A percentile compares a stretch with the other conserved stretches of the same genome.
Evolutionary conservation across 1,284 basidiomycete genomes (phyloP).

Genomic region (Xanthoconium separans): DNA sequence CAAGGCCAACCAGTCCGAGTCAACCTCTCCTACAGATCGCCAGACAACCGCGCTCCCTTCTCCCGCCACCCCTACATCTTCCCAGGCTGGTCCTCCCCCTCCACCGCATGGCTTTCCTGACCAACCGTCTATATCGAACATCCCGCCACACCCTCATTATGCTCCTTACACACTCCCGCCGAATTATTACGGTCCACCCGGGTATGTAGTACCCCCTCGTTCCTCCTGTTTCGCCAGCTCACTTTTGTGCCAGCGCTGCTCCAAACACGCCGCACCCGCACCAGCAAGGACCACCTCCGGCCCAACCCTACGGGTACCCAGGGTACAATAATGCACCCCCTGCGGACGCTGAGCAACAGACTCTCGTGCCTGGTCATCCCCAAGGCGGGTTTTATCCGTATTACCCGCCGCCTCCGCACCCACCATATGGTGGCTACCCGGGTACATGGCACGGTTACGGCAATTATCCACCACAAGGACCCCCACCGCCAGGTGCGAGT

Average conservation of each 20-base stretch:
- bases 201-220: constrained; percentile 13
- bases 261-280: constrained; percentile 23
- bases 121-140: constrained; percentile 20
- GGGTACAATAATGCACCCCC: constrained; percentile 24
- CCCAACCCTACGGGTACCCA: constrained; percentile 29
- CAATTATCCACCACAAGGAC: constrained; percentile 25
- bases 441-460: constrained; percentile 27
- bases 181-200: constrained; percentile 27
- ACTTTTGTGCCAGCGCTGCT: constrained; percentile 18
- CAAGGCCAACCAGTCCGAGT: constrained; percentile 27
- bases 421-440: constrained; percentile 29
- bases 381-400: constrained; percentile 28
- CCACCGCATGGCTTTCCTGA: constrained; percentile 26
- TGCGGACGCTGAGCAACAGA: constrained; percentile 28
- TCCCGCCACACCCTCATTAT: constrained; percentile 29
- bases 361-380: constrained; percentile 13
- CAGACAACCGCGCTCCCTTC: constrained; percentile 29
- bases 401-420: constrained; percentile 26
- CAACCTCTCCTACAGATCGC: constrained; percentile 28
- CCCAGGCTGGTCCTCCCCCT: constrained; percentile 24
- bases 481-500: constrained; percentile 17
- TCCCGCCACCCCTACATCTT: constrained; percentile 30
- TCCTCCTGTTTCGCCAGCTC: constrained; percentile 4
- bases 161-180: constrained; percentile 25
- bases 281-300: constrained; percentile 15